Evolutionary conservation across 75 land plant species (phyloP), one percentile per base, ranked within the genome.

Genomic region (Ceratopteris richardii): DNA sequence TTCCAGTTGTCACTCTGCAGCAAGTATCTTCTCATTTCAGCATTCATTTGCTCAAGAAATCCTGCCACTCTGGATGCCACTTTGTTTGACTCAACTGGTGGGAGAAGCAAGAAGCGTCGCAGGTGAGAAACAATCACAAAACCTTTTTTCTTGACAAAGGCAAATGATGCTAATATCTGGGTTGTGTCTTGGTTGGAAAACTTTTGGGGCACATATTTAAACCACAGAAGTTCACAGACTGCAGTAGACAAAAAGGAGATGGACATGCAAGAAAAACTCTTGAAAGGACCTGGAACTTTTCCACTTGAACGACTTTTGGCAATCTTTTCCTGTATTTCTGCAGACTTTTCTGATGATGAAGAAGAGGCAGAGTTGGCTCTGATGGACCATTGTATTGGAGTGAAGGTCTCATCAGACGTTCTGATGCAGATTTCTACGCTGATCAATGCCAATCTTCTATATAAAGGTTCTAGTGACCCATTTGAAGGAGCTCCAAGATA

Each of bases 61-160:
- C 96, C 98, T 31, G 85, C 98, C 29, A 93, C 96, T 12, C 76
- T 86, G 54, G 98, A 94, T 90, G 96, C 95, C 31, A 73, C 88
- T 14, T 62, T 94, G 16, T 94, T 94, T 76, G 98, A 90, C 72
- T 62, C 98, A 41, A 66, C 83, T 40, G 80, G 91, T 27, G 81
- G 80, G 26, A 75, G 63, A 20, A 71, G 60, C 58, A 64, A 79
- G 10, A 91, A 84, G 47, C 66, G 85, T 24, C 86, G 62, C 57
- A 86, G 78, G 98, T 86, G 65, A 74, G 81, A 0, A 20, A 64
- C 2, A 16, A 46, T 46, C 16, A 3, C 28, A n/a, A n/a, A n/a
- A n/a, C n/a, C n/a, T n/a, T 40, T 40, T 40, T 40, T 40, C 42
- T 9, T 40, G n/a, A n/a, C n/a, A n/a, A n/a, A n/a, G n/a, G n/a